phyloP scores from a whole-genome alignment of 1,139 yeast genomes.

The Pichia sp. region DNA sequence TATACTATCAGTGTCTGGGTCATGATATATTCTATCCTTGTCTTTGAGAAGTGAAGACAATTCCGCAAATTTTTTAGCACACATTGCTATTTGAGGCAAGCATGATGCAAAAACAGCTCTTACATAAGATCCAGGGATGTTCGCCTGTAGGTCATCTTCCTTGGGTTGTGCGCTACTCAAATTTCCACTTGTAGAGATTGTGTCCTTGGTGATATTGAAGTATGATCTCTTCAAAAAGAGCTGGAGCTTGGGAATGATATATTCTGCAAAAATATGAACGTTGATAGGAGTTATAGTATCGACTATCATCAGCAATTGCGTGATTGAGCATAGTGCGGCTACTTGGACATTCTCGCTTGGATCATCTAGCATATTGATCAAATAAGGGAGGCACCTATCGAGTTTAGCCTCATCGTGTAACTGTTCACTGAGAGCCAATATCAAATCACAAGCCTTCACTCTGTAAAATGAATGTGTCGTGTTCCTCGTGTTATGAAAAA shows the following conservation, averaged over 20 bases:
- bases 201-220: conserved; percentile 5
- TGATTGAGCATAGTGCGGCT: conserved; percentile 46
- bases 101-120: conserved; percentile 66
- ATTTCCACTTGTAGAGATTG: neutral
- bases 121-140: conserved; percentile 34
- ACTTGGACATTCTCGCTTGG: conserved; percentile 52
- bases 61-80: conserved; percentile 59
- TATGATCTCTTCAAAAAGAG: conserved; percentile 33
- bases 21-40: conserved; percentile 21
- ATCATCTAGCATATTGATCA: conserved; percentile 52
- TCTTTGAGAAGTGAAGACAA: conserved; percentile 52
- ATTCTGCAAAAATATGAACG: conserved; percentile 70
- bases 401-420: conserved; percentile 77
- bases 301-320: conserved; percentile 59
- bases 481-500: conserved; percentile 61
- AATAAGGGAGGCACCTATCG: conserved; percentile 78
- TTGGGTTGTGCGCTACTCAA: neutral
- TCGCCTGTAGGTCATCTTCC: neutral
- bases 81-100: conserved; percentile 59
- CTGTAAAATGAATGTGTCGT: conserved; percentile 57
- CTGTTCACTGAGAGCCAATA: conserved; percentile 69
- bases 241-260: conserved; percentile 65
- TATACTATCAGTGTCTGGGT: conserved; percentile 32
- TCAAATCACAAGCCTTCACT: conserved; percentile 66
- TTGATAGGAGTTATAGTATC: conserved; percentile 70